These are phyloP conservation scores for Dryas alaskensis DNA, from an alignment of 306 rosid genomes.

Conservation along the genomic window DNA sequence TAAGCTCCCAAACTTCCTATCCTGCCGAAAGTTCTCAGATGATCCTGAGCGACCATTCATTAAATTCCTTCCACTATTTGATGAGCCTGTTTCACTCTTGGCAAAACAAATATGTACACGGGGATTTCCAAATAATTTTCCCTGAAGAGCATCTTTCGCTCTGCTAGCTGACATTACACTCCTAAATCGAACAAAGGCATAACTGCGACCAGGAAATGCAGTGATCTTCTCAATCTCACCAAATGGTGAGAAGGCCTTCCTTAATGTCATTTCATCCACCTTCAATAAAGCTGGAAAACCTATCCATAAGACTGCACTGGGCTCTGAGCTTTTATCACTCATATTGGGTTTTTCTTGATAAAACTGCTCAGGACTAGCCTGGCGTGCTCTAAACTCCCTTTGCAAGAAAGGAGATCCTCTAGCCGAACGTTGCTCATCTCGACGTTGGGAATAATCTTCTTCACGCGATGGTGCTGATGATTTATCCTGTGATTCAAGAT, in stretches of 20 bases:
- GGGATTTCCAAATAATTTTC: constrained; percentile 91
- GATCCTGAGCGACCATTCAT: constrained; percentile 52
- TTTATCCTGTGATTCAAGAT: constrained; percentile 77
- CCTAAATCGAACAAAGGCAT: constrained; percentile 87
- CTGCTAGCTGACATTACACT: constrained; percentile 63
- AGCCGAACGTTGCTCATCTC: constrained; percentile 53
- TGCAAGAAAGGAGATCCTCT: constrained; percentile 69
- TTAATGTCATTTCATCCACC: constrained; percentile 71
- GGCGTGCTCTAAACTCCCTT: constrained; percentile 58
- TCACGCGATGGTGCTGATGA: constrained; percentile 46
- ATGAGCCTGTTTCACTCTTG: constrained; percentile 75
- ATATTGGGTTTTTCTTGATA: constrained; percentile 62
- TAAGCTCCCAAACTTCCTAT: constrained; percentile 41
- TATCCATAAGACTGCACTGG: constrained; percentile 94
- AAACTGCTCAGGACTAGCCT: constrained; percentile 56
- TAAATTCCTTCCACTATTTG: constrained; percentile 64
- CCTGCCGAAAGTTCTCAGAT: constrained; percentile 47
- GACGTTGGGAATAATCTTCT: constrained; percentile 51
- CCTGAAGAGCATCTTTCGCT: constrained; percentile 76
- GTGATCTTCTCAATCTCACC: constrained; percentile 90
- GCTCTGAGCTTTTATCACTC: constrained; percentile 72
- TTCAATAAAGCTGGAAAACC: constrained; percentile 86
- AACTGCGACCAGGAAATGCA: constrained; percentile 90
- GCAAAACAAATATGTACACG: constrained; percentile 96
- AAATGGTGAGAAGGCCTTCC: constrained; percentile 83